phyloP scores from a whole-genome alignment of 495 filamentous ascomycete genomes.

The Venustampulla echinocandica region DNA sequence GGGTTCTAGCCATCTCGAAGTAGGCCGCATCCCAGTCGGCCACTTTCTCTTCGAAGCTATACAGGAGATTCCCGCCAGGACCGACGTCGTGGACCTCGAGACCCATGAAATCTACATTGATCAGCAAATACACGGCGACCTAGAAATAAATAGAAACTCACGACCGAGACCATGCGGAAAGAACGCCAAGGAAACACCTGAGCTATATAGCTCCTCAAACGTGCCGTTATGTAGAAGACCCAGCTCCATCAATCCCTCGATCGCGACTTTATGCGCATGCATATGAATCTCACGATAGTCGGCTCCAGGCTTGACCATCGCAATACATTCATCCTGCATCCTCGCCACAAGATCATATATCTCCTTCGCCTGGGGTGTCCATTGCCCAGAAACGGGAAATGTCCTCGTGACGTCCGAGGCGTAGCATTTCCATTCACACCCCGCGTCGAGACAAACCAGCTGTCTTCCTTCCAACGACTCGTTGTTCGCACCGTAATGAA shows the following conservation, averaged over 20 bases:
- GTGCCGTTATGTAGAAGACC: conserved; percentile 55
- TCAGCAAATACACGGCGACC: conserved; percentile 36
- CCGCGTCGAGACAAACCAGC: conserved; percentile 76
- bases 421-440: conserved; percentile 77
- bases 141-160: conserved; percentile 4
- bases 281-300: conserved; percentile 59
- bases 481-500: conserved; percentile 83
- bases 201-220: conserved; percentile 52
- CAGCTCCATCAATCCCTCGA: conserved; percentile 58
- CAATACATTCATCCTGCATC: conserved; percentile 78
- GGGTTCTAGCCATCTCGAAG: conserved; percentile 33
- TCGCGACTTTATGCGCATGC: conserved; percentile 63
- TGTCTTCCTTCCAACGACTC: conserved; percentile 56
- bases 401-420: conserved; percentile 88
- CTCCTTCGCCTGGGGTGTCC: conserved; percentile 54
- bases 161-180: conserved; percentile 73
- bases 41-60: not conserved
- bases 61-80: conserved; percentile 17
- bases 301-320: conserved; percentile 53
- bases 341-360: conserved; percentile 69
- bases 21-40: conserved; percentile 5
- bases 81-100: conserved; percentile 81
- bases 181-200: conserved; percentile 67
- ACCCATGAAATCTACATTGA: conserved; percentile 58
- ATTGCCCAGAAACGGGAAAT: conserved; percentile 56